Base-by-base conservation (phyloP, 305 asterid genomes). In the Salvia sclarea region DNA sequence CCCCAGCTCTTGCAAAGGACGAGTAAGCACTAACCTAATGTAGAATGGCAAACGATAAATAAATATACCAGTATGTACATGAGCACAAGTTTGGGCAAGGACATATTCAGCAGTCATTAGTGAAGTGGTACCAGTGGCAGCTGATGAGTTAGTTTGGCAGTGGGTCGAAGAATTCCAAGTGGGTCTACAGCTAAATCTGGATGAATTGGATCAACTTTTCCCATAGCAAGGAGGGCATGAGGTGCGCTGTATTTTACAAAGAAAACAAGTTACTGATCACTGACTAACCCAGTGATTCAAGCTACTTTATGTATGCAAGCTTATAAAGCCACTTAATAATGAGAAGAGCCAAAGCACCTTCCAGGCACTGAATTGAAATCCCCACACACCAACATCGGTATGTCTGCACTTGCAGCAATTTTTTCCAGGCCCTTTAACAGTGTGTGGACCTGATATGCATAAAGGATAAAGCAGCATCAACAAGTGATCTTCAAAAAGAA, bases 381-480 rank as follows among this genome's bases (percentile, higher is more conserved):
- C 62, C 98, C 98, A 64, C 97, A 93, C 25, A 93, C 98, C 79
- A 93, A 77, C 97, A 93, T 93, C 5, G 98, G 98, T 40, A 93
- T 91, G 75, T 93, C 95, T 25, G 97, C 97, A 79, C 97, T 91
- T 59, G 94, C 86, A 69, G 97, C 98, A 44, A 93, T 93, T 78
- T 93, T 91, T 74, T 93, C 97, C 57, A 93, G 91, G 62, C 97
- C 98, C 81, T 91, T 91, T 78, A 93, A 76, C 38, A 93, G 78
- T 48, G 97, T 91, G 75, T 93, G 96, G 73, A 93, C 96, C 98
- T 93, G 83, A 80, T 61, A 65, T 25, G 63, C 35, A 62, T 64
- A 53, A 61, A 62, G 55, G 33, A 38, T 48, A 57, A 33, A 73
- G 69, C 44, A 20, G 56, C 31, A 64, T 66, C 47, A 53, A 61